Evolutionary conservation across 441 rosid species (phyloP), one percentile per base, ranked within the genome.

Genomic region (Macaranga tanarius): DNA sequence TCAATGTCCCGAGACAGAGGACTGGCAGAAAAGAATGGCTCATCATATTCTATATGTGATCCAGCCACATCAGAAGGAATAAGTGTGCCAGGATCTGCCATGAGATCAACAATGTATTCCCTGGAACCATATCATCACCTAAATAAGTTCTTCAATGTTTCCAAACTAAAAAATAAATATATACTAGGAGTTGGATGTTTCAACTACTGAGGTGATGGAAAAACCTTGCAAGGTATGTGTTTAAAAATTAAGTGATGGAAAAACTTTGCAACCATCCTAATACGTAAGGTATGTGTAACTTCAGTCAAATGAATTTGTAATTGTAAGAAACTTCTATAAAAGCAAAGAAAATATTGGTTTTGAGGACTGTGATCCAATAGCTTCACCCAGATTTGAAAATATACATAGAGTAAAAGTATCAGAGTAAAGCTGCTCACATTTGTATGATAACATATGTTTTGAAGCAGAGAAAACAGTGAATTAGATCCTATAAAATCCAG

Each of bases 81-180:
- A 77, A 95, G 93, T 69, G 97, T 87, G 56, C 99, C 99, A 1
- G 99, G 99, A 84, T 86, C 99, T 77, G 98, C 98, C 97, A 90
- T 95, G 54, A 95, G 91, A 81, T 95, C 99, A 80, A 95, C 91
- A 66, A 95, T 92, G 85, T 89, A 91, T 85, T 95, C 99, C 96
- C 99, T 95, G 97, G 80, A 88, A 86, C 77, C 79, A 84, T 69
- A 77, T 75, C 56, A 79, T 76, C 68, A 34, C 75, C 67, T 80
- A 62, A 65, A 77, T 69, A 54, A 67, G 48, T 34, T 63, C 22
- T 63, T 70, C 59, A 42, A 61, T 48, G 31, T 70, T 72, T 31
- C 45, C 23, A 63, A 50, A 66, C 11, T 15, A 54, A 73, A 48
- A 31, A 48, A 47, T 47, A 65, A n/a, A n/a, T n/a, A n/a, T n/a